Evolutionary conservation across 208 protist species (phyloP).

Genomic region (Trichomonas vaginalis): DNA sequence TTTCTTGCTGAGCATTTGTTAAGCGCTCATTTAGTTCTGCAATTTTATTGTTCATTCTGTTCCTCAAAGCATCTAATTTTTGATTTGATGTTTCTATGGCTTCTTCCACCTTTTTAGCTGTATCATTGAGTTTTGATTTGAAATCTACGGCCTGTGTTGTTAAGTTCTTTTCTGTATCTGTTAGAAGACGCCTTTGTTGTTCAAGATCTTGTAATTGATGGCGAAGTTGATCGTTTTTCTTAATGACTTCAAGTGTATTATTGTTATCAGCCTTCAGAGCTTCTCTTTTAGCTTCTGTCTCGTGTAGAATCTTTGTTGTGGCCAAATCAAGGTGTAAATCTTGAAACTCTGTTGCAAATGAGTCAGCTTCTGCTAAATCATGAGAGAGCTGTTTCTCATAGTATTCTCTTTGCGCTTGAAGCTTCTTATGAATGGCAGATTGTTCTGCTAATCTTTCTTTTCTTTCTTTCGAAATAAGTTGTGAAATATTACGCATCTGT

Average conservation of each 20-base stretch:
- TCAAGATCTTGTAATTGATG: conserved; percentile 11
- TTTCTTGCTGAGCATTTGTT: background rate
- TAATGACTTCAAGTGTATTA: background rate
- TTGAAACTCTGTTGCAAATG: background rate
- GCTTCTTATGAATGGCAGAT: background rate
- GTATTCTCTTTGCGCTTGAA: background rate
- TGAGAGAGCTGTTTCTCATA: background rate
- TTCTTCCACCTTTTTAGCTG: background rate
- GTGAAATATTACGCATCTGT: background rate
- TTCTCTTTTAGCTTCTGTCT: background rate
- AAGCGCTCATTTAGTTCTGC: background rate
- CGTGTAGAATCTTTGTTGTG: background rate
- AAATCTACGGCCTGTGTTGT: background rate
- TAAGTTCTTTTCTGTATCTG: background rate
- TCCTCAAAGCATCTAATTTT: background rate
- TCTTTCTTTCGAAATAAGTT: background rate
- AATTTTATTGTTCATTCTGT: background rate
- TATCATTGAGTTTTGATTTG: background rate
- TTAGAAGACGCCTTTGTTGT: background rate
- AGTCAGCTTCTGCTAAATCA: background rate
- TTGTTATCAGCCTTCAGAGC: background rate
- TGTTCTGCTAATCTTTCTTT: background rate
- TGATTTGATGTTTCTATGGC: background rate
- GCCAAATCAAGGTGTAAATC: background rate
- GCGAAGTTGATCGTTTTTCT: background rate